Conservation (phyloP, 1,284 basidiomycete genomes). For the Sporisorium reilianum region DNA sequence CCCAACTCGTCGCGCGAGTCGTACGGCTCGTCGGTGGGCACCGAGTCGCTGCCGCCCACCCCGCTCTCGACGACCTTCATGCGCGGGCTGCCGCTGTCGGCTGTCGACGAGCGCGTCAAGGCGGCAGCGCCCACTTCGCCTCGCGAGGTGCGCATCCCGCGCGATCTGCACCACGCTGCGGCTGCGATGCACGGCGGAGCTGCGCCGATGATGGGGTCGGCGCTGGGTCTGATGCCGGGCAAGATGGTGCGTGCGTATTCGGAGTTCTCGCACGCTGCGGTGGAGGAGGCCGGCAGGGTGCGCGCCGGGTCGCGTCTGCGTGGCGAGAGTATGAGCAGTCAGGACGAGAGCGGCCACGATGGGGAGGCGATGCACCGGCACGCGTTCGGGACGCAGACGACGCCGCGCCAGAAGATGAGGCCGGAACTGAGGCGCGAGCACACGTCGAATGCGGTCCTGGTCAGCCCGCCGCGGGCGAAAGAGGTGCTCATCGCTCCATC, state of each 20-base stretch:
- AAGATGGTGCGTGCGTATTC: slow-evolving; percentile 42
- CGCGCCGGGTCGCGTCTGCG: slow-evolving; percentile 19
- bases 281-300: background rate
- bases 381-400: slow-evolving; percentile 19
- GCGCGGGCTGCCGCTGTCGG: slow-evolving; percentile 19
- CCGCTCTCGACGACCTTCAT: slow-evolving; percentile 43
- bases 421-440: slow-evolving; percentile 39
- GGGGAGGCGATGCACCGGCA: slow-evolving; percentile 3
- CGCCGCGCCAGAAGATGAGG: slow-evolving; percentile 22
- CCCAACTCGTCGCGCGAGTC: slow-evolving; percentile 36
- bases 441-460: slow-evolving; percentile 34
- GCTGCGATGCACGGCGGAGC: background rate
- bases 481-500: no score
- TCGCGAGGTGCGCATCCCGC: slow-evolving; percentile 13
- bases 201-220: slow-evolving; percentile 15
- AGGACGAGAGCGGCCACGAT: slow-evolving; percentile 4
- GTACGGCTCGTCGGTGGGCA: slow-evolving; percentile 32
- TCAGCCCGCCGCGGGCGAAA: slow-evolving; percentile 20
- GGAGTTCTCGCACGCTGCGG: slow-evolving; percentile 13
- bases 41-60: slow-evolving; percentile 42
- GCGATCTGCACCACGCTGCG: slow-evolving; percentile 14
- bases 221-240: slow-evolving; percentile 36
- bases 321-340: slow-evolving; percentile 33
- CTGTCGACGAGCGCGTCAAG: slow-evolving; percentile 15
- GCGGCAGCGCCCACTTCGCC: slow-evolving; percentile 12